Base-by-base conservation (phyloP, 805 yeast genomes). In the Spathaspora sp. region DNA sequence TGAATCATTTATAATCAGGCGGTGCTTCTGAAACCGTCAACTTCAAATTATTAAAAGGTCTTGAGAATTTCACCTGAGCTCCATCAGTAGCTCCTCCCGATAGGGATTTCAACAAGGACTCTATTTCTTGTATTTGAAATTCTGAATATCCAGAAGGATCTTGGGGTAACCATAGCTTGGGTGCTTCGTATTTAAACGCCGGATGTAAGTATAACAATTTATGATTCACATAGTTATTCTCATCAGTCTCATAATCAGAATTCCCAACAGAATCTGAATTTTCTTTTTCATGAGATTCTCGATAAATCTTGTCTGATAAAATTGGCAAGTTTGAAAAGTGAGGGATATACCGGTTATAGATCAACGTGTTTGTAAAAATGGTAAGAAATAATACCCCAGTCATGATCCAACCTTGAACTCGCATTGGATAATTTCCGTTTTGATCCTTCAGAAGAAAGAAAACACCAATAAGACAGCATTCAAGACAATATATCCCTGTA, bases 401-500 rank as follows among this genome's bases (percentile, higher is more conserved):
- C 82, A 86, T 85, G 8, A 80, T 55, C 47, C 78, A 70, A 4
- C 81, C 83, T 48, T 79, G 86, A 20, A 66, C 67, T 50, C 61
- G 75, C 69, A 75, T 78, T 43, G 65, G 73, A 52, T 68, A 77
- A 49, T 60, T 62, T 35, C 75, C 82, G 5, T 68, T 49, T n/a
- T 70, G 69, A 58, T 84, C 77, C 49, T 75, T 72, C 55, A 85
- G 85, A 14, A 87, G 66, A 42, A 88, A 79, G 58, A 89, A 85
- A 9, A 89, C 69, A 0, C 97, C 97, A 42, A 88, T 77, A 59
- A 91, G 67, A 55, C 92, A 87, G 38, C 86, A 72, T 60, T 91
- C 96, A 61, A 89, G 73, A 60, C 91, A 88, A 64, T 91, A 91
- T 1, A 91, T 69, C 0, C 97, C 97, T 0, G 87, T 75, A 60